Base-by-base conservation (phyloP, 2,329 filamentous ascomycete genomes). In the Didymella pomorum region DNA sequence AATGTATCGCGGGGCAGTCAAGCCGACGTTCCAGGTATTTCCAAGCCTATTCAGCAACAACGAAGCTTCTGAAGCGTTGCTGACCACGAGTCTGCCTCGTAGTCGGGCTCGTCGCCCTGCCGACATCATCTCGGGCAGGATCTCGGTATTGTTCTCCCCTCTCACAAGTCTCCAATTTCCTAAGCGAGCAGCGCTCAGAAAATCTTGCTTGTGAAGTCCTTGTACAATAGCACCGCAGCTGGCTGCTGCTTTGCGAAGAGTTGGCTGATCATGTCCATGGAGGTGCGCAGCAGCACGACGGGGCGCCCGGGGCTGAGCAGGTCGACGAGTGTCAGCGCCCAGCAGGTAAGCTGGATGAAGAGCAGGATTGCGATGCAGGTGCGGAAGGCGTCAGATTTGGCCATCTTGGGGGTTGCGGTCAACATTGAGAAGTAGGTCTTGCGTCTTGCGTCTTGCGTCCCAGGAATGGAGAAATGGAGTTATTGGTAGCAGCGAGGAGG, bases 291-390 rank as follows among this genome's bases (percentile, higher is more conserved):
- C 16, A 74, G 25, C 7, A 61, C 61, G 16, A 64, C 64, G 0
- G 71, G 69, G 21, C 69, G 71, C 3, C 71, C 71, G 0, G 73
- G 72, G 37, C 64, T 66, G 45, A 72, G 61, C 1, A 76, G 63
- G 43, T 75, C 71, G 48, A 73, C 67, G 0, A 76, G 61, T 1
- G 69, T 71, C 1, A 75, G 56, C 37, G 64, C 48, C 73, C 73
- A 76, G 63, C 68, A 72, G 12, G 66, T 63, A 20, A 68, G 57
- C 58, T 76, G 72, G 33, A 75, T 56, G 20, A 66, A 47, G 39
- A 75, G 68, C 11, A 76, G 70, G 41, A 74, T 57, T 35, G 63
- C 60, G 52, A 76, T 68, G 64, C 65, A 68, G 44, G 66, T 28
- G 43, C 71, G 71, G 60, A 75, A 68, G 1, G 71, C 68, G 4